phyloP scores from a whole-genome alignment of 2,329 filamentous ascomycete species.

The Elsinoe ampelina region DNA sequence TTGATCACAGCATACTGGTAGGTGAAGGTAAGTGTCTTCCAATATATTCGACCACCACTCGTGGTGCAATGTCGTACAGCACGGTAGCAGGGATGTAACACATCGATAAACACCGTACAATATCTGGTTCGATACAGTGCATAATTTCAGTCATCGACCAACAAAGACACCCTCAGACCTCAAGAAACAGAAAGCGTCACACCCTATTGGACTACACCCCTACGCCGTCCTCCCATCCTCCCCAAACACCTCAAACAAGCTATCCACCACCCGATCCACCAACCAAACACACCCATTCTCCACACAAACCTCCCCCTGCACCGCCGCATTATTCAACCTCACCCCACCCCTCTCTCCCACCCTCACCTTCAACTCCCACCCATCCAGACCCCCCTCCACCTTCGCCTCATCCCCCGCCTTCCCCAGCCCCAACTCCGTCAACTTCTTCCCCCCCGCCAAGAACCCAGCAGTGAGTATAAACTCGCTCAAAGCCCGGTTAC shows the following conservation, averaged over 20 bases:
- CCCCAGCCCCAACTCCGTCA: not conserved
- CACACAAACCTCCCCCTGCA: not conserved
- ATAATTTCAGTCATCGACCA: not conserved
- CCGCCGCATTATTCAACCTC: not conserved
- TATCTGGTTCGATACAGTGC: not conserved
- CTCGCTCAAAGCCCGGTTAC: not conserved
- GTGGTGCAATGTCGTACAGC: too few species aligned
- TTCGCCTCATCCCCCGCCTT: not conserved
- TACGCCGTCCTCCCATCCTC: not conserved
- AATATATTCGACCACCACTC: too few species aligned
- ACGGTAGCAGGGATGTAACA: too few species aligned
- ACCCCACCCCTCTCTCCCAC: not conserved
- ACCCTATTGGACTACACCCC: too few species aligned
- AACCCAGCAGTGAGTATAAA: not conserved
- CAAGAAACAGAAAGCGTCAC: too few species aligned
- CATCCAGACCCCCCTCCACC: not conserved
- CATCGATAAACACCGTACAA: too few species aligned
- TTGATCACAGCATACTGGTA: too few species aligned
- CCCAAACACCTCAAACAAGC: not conserved
- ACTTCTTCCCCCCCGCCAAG: not conserved
- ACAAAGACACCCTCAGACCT: too few species aligned
- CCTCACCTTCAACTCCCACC: not conserved
- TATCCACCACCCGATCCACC: not conserved
- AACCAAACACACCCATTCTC: slow-evolving; percentile 1
- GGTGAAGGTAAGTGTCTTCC: too few species aligned